Evolutionary conservation across 2,329 filamentous ascomycete genomes (phyloP).

Genomic region (Plenodomus biglobosus): DNA sequence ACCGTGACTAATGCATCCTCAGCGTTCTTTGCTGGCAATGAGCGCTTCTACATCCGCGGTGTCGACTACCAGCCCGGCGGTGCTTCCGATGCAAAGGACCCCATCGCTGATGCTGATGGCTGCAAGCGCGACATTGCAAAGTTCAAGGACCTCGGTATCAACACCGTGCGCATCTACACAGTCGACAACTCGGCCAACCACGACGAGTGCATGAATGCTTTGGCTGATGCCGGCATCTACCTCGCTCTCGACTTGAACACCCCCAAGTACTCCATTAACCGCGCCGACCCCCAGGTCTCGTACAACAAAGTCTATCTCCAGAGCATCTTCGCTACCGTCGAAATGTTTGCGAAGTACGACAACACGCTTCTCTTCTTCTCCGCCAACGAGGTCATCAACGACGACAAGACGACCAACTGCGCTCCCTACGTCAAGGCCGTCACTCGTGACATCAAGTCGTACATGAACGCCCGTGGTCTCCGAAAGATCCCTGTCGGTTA

Average conservation of each 20-base stretch:
- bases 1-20: conserved; percentile 25
- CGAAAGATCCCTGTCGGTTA: conserved; percentile 76
- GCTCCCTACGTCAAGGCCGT: conserved; percentile 73
- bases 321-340: conserved; percentile 83
- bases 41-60: conserved; percentile 63
- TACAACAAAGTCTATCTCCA: conserved; percentile 89
- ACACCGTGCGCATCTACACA: conserved; percentile 90
- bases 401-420: conserved; percentile 61
- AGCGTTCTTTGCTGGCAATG: conserved; percentile 63
- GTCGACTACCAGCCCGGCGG: conserved; percentile 69
- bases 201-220: conserved; percentile 78
- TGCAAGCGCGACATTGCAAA: conserved; percentile 79
- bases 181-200: conserved; percentile 84
- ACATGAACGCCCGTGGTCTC: conserved; percentile 70
- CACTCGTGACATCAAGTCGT: conserved; percentile 78
- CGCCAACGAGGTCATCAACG: conserved; percentile 76
- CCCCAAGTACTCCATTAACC: conserved; percentile 86
- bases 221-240: conserved; percentile 87
- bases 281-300: conserved; percentile 67
- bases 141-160: conserved; percentile 85
- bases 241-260: conserved; percentile 89
- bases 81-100: conserved; percentile 66
- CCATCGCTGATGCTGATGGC: conserved; percentile 67
- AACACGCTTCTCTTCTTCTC: conserved; percentile 88
- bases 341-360: conserved; percentile 77